Evolutionary conservation across 2,329 filamentous ascomycete genomes (phyloP).

Genomic region (Diaporthe aspalathi): DNA sequence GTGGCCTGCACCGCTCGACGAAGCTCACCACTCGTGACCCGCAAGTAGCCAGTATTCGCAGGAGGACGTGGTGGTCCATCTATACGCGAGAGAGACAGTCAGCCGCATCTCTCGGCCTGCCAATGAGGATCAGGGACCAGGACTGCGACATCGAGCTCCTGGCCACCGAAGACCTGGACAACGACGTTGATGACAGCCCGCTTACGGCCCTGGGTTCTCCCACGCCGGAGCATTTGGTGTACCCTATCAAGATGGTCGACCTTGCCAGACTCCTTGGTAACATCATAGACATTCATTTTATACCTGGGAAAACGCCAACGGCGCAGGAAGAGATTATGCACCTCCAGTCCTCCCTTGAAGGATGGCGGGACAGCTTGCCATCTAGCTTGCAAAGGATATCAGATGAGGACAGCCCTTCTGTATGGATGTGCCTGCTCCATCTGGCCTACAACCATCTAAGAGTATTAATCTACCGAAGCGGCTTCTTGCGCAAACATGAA

Average conservation of each 20-base stretch:
- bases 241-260: conserved; percentile 54
- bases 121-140: conserved; percentile 52
- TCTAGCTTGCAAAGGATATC: conserved; percentile 46
- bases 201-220: conserved; percentile 47
- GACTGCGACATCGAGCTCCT: conserved; percentile 54
- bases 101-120: conserved; percentile 51
- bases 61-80: not conserved
- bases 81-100: conserved; percentile 53
- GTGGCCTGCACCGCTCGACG: conserved; percentile 34
- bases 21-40: conserved; percentile 41
- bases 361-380: conserved; percentile 51
- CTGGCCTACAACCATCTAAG: conserved; percentile 53
- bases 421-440: conserved; percentile 52
- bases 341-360: conserved; percentile 48
- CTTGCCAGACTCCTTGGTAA: conserved; percentile 48
- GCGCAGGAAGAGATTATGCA: conserved; percentile 45
- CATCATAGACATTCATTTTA: conserved; percentile 52
- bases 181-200: conserved; percentile 43
- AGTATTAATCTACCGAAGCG: conserved; percentile 51
- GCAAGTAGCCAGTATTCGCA: conserved; percentile 41
- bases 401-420: conserved; percentile 49
- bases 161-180: conserved; percentile 47
- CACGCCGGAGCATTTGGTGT: conserved; percentile 49
- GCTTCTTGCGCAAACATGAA: conserved; percentile 47
- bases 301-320: conserved; percentile 48